Evolutionary conservation across 495 filamentous ascomycete species (phyloP), one percentile per base, ranked within the genome.

Genomic region (Zalerion maritima): DNA sequence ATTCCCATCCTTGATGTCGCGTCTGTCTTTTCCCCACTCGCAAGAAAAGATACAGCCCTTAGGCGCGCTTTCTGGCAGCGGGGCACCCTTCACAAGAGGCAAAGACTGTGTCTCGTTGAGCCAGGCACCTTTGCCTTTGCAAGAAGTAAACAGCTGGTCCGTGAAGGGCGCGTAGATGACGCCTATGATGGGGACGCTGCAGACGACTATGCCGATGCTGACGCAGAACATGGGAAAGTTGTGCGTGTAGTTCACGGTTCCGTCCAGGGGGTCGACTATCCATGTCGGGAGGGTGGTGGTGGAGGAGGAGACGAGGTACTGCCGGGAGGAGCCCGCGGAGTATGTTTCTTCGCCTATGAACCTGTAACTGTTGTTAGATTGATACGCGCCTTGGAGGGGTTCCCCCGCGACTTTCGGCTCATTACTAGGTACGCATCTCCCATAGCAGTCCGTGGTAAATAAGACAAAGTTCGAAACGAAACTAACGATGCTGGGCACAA

Each of bases 291-390:
- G 45, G 22, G 59, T 50, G 26, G 5, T 31, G 2, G 32, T 25
- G 10, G 32, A n/a, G 5, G 28, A 13, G 24, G 55, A 50, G 37
- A 81, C 71, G 4, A 79, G 60, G 38, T 81, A 81, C 14, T 71
- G 55, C 40, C 67, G 62, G 2, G 61, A 55, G 9, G 55, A 16
- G 14, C 69, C 63, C 41, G 71, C 69, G 22, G 69, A 69, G 42
- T 81, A 80, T 16, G 62, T 62, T 47, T 80, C 75, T 54, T 81
- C 76, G 23, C 76, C 76, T 34, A 81, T 57, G 50, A 81, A 81
- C 41, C 71, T 75, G 37, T 5, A 21, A 29, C 8, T 9, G 16
- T 18, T 12, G 26, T 39, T 19, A 28, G 14, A 20, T 35, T 3
- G 10, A 12, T 23, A n/a, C n/a, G n/a, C n/a, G 21, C 11, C 8